Evolutionary conservation across 306 rosid species (phyloP).

Genomic region (Begonia loranthoides): DNA sequence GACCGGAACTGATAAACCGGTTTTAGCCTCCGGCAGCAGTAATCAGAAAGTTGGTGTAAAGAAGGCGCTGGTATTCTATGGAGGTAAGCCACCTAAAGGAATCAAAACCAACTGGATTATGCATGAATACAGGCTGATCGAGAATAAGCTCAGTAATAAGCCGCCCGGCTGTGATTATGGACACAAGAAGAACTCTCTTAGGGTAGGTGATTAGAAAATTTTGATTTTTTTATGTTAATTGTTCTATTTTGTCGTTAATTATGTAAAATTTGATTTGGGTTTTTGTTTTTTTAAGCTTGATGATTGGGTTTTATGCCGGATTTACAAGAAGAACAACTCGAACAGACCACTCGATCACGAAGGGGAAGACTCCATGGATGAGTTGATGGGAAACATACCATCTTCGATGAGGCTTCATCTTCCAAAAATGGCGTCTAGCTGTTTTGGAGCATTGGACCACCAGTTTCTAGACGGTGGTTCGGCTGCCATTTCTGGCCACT

Average conservation of each 20-base stretch:
- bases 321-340: conserved; percentile 57
- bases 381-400: conserved; percentile 36
- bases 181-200: conserved; percentile 58
- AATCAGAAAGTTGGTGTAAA: conserved; percentile 63
- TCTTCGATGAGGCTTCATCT: conserved; percentile 32
- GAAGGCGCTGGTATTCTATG: conserved; percentile 63
- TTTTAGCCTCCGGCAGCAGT: conserved; percentile 23
- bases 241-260: background rate
- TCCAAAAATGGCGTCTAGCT: conserved; percentile 22
- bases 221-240: background rate
- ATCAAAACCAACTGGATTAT: conserved; percentile 71
- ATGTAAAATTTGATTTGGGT: background rate
- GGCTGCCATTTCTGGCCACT: conserved; percentile 1
- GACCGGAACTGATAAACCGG: conserved; percentile 66
- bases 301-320: conserved; percentile 70
- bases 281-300: conserved; percentile 28
- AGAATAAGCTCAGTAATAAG: conserved; percentile 42
- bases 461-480: conserved; percentile 34
- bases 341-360: conserved; percentile 37
- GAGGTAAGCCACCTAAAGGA: conserved; percentile 72
- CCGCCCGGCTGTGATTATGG: conserved; percentile 55
- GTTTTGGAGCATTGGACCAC: conserved; percentile 34
- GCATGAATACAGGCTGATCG: conserved; percentile 60
- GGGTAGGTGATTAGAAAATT: conserved; percentile 22
- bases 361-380: conserved; percentile 50